A percentile compares a stretch with the other conserved stretches of the same genome.
These are phyloP conservation scores for carrot (Daucus carota) DNA, from an alignment of 129 eudicot genomes.

Conservation along the genomic window DH1_v3.0 NC_030382.2:45352501-45353000, in stretches of 20 bases:
- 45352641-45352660: slow-evolving; percentile 3
- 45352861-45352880: neutral
- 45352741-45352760: no score
- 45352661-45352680: neutral
- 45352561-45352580: slow-evolving; percentile 87
- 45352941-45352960: neutral
- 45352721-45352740: neutral
- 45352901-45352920: neutral
- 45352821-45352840: neutral
- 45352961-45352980: neutral
- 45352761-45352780: neutral
- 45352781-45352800: neutral
- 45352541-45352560: slow-evolving; percentile 71
- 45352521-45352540: slow-evolving; percentile 43
- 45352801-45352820: neutral
- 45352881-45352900: no score
- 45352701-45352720: neutral
- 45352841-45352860: neutral
- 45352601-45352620: slow-evolving; percentile 42
- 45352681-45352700: neutral
- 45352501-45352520: neutral
- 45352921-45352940: neutral
- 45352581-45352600: slow-evolving; percentile 85
- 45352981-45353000: neutral
- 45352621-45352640: neutral